phyloP scores from a whole-genome alignment of 129 eudicot species.

The Kitagawia praeruptora region DNA sequence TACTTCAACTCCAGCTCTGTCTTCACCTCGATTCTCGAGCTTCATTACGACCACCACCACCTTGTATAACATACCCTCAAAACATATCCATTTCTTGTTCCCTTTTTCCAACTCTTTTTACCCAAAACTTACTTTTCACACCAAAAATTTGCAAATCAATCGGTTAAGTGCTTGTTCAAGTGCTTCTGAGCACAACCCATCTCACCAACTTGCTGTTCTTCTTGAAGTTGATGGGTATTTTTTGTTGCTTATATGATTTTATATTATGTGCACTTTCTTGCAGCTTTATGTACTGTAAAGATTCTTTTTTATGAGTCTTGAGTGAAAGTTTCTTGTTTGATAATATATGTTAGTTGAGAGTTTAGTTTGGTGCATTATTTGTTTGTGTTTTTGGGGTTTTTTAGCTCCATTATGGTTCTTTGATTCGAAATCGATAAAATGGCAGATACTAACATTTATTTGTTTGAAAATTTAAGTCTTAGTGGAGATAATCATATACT shows the following conservation, averaged over 20 bases:
- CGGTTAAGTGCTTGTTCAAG: constrained; percentile 28
- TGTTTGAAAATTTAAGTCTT: neutral
- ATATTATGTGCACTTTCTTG: neutral
- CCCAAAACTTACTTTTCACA: constrained; percentile 14
- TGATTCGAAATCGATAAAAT: neutral
- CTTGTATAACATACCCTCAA: constrained; percentile 1
- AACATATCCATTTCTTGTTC: constrained; percentile 5
- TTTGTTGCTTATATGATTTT: neutral
- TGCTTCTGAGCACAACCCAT: constrained; percentile 15
- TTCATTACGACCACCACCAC: constrained; percentile 9
- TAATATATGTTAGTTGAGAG: neutral
- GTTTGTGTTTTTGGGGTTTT: too few species aligned
- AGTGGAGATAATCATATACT: too few species aligned
- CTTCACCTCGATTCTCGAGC: constrained; percentile 14
- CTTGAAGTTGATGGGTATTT: constrained; percentile 83
- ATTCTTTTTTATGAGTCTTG: neutral
- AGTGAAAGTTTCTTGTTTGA: neutral
- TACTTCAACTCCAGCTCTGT: constrained; percentile 15
- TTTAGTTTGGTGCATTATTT: neutral
- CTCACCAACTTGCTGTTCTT: constrained; percentile 50
- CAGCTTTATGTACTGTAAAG: neutral
- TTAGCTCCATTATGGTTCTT: neutral
- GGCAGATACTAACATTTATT: neutral
- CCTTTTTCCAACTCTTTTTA: constrained; percentile 12
- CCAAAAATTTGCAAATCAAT: constrained; percentile 25